These are phyloP conservation scores for Tulasnella sp. DNA, from an alignment of 768 basidiomycete genomes.

Conservation along the genomic window DNA sequence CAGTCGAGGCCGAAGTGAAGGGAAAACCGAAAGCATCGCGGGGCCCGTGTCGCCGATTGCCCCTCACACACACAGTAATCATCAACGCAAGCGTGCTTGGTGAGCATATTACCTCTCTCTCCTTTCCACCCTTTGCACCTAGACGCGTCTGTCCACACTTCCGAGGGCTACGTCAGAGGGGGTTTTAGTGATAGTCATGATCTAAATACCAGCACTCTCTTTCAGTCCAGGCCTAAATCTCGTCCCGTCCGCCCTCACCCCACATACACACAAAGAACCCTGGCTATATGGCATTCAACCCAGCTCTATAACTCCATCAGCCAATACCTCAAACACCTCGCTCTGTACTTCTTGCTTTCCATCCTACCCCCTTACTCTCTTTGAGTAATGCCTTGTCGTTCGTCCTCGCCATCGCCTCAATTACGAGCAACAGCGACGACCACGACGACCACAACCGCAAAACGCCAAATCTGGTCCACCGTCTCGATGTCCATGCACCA, in stretches of 20 bases:
- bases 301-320: background rate
- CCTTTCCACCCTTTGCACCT: background rate
- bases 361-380: background rate
- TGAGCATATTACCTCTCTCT: background rate
- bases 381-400: background rate
- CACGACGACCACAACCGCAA: background rate
- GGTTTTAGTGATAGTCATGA: background rate
- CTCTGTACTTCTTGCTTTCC: background rate
- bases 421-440: background rate
- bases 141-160: background rate
- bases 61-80: background rate
- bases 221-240: slow-evolving; percentile 5
- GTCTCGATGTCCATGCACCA: background rate
- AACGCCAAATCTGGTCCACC: background rate
- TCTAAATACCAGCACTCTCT: background rate
- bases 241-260: background rate
- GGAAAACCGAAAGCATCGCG: background rate
- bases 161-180: background rate
- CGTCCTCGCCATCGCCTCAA: background rate
- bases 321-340: background rate
- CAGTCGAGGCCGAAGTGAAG: background rate
- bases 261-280: background rate
- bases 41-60: background rate
- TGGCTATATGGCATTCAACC: background rate
- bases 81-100: background rate